Percentiles rank a stretch among this genome's conserved stretches.
These are phyloP conservation scores for Clarireedia homoeocarpa DNA, from an alignment of 2,329 filamentous ascomycete species.

Conservation along the genomic window DNA sequence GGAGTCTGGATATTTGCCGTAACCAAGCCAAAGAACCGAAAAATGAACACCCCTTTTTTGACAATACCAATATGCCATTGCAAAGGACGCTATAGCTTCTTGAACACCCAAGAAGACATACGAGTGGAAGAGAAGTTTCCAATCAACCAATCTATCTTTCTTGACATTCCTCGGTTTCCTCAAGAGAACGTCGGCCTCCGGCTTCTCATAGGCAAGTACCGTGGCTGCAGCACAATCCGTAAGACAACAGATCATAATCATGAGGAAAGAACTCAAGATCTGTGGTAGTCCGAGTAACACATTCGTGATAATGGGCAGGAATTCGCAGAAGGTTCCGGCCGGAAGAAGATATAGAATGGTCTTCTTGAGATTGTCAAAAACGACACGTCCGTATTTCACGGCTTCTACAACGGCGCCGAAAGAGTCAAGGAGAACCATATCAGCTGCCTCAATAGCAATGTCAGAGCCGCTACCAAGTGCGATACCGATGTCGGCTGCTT, in stretches of 20 bases:
- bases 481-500: constrained; percentile 58
- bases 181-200: constrained; percentile 65
- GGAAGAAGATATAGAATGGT: constrained; percentile 51
- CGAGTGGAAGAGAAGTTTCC: constrained; percentile 61
- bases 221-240: constrained; percentile 68
- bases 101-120: constrained; percentile 62
- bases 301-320: constrained; percentile 51
- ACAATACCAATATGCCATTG: constrained; percentile 59
- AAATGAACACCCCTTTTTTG: constrained; percentile 56
- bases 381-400: constrained; percentile 62
- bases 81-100: constrained; percentile 50
- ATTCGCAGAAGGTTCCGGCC: constrained; percentile 50
- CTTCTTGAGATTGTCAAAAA: constrained; percentile 78
- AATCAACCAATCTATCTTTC: constrained; percentile 64
- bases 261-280: constrained; percentile 50
- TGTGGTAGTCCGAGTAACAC: constrained; percentile 52
- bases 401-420: constrained; percentile 67
- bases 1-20: constrained; percentile 39
- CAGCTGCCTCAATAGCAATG: constrained; percentile 53
- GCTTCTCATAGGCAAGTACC: constrained; percentile 65
- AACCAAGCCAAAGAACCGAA: constrained; percentile 57
- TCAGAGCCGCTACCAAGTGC: constrained; percentile 50
- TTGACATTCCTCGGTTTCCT: constrained; percentile 60
- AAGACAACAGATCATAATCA: constrained; percentile 47
- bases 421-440: constrained; percentile 58